phyloP scores from a whole-genome alignment of 768 basidiomycete species.

The Leccinum obscurum region DNA sequence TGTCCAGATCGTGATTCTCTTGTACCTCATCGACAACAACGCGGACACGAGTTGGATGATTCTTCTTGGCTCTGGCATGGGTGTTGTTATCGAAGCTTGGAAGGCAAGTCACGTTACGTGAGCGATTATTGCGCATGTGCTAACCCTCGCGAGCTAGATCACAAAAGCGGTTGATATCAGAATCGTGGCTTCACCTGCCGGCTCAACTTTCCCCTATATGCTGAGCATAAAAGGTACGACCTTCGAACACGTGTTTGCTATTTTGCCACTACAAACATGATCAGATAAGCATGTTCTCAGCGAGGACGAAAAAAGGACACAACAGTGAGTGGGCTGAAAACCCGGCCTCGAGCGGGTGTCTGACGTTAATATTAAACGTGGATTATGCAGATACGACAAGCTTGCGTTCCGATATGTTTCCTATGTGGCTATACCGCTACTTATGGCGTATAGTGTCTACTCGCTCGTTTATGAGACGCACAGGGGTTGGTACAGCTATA shows the following conservation, averaged over 20 bases:
- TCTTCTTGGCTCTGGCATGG: slow-evolving; percentile 80
- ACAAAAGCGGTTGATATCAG: slow-evolving; percentile 90
- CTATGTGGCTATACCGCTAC: slow-evolving; percentile 81
- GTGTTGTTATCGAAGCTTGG: slow-evolving; percentile 89
- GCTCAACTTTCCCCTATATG: slow-evolving; percentile 73
- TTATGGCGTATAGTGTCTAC: slow-evolving; percentile 75
- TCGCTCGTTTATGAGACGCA: slow-evolving; percentile 83
- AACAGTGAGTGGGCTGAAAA: slow-evolving; percentile 64
- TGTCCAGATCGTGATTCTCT: slow-evolving; percentile 84
- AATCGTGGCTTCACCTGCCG: slow-evolving; percentile 58
- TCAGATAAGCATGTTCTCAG: slow-evolving; percentile 92
- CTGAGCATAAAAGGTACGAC: slow-evolving; percentile 75
- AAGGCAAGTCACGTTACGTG: slow-evolving; percentile 53
- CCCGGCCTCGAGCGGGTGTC: slow-evolving; percentile 31
- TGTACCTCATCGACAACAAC: slow-evolving; percentile 95
- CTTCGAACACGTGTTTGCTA: slow-evolving; percentile 17
- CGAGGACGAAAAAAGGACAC: slow-evolving; percentile 97
- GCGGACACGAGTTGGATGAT: slow-evolving; percentile 99
- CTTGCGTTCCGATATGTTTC: slow-evolving; percentile 95
- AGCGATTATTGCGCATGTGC: slow-evolving; percentile 13
- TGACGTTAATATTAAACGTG: slow-evolving; percentile 4
- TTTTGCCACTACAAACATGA: slow-evolving; percentile 10
- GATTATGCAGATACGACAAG: slow-evolving; percentile 68
- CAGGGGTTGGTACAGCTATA: slow-evolving; percentile 94
- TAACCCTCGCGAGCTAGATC: slow-evolving; percentile 47